Base-by-base conservation (phyloP, 768 basidiomycete species). In the Rubroboletus satanas region DNA sequence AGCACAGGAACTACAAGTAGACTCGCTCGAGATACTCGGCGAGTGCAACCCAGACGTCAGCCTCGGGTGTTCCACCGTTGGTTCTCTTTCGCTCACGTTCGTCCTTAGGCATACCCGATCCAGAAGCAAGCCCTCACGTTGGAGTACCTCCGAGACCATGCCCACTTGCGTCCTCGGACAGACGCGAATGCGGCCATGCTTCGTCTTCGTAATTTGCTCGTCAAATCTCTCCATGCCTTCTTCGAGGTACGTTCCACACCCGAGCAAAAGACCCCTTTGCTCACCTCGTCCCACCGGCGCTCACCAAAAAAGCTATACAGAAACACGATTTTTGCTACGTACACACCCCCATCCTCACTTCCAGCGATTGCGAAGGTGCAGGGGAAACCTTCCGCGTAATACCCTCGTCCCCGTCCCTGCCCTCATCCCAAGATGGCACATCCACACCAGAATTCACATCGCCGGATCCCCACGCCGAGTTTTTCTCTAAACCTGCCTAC, bases 301-400 rank as follows among this genome's bases (percentile, higher is more conserved):
- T 68, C 41, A 73, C 60, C 29, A 29, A 43, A 56, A 32, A 56
- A 32, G 45, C 33, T 33, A 23, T 29, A 17, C 67, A 96, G 90
- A 71, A 71, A n/a, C 81, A 89, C 68, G 90, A 83, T 10, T 98
- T 97, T 68, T 71, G 75, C 36, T 83, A 88, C 64, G 80, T 81
- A 14, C 86, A 97, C 63, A 89, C 94, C 0, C 97, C 97, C 1
- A 80, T 98, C 44, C 72, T 98, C 23, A 98, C 96, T 0, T 83
- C 84, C 15, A 93, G 84, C 62, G 97, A 99, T 69, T 94, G 94
- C 51, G 97, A 99, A 76, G 97, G 95, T 12, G 95, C 89, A 7
- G 96, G 97, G 18, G 95, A 98, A 71, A 83, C 90, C 2, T 98
- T 98, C 70, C 79, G 81, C 7, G 75, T 96, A 31, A 75, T 78